Evolutionary conservation across 2,329 filamentous ascomycete genomes (phyloP).

Genomic region (Aspergillus intermedius): DNA sequence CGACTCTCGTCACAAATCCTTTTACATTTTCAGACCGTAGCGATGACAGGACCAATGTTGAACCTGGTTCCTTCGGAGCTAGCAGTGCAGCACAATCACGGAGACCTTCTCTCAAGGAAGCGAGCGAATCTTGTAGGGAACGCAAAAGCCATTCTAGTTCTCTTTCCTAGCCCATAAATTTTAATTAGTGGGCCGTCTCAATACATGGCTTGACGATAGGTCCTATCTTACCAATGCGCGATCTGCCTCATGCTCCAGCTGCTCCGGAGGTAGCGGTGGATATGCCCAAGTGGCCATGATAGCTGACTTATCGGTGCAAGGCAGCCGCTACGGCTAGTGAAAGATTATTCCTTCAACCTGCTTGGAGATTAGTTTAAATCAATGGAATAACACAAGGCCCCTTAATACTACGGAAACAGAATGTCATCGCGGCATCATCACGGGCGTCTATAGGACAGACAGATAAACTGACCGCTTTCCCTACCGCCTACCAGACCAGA

Average conservation of each 20-base stretch:
- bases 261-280: conserved; percentile 48
- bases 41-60: conserved; percentile 83
- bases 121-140: conserved; percentile 55
- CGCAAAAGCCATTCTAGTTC: conserved; percentile 60
- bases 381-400: too few species aligned
- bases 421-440: not conserved
- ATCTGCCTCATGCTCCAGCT: conserved; percentile 48
- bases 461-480: not conserved
- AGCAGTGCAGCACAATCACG: conserved; percentile 85
- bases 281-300: conserved; percentile 57
- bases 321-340: conserved; percentile 1
- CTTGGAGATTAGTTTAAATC: too few species aligned
- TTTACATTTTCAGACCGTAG: conserved; percentile 84
- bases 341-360: too few species aligned
- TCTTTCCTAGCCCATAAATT: conserved; percentile 35
- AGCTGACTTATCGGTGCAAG: not conserved
- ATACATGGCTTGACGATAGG: not conserved
- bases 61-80: conserved; percentile 75
- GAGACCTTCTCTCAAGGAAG: conserved; percentile 61
- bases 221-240: conserved; percentile 41
- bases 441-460: not conserved
- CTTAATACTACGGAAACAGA: too few species aligned
- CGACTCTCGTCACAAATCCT: conserved; percentile 82
- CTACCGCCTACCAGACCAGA: not conserved
- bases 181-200: not conserved